Base-by-base conservation (phyloP, 2,329 filamentous ascomycete species). In the Cordyceps cicadae region DNA sequence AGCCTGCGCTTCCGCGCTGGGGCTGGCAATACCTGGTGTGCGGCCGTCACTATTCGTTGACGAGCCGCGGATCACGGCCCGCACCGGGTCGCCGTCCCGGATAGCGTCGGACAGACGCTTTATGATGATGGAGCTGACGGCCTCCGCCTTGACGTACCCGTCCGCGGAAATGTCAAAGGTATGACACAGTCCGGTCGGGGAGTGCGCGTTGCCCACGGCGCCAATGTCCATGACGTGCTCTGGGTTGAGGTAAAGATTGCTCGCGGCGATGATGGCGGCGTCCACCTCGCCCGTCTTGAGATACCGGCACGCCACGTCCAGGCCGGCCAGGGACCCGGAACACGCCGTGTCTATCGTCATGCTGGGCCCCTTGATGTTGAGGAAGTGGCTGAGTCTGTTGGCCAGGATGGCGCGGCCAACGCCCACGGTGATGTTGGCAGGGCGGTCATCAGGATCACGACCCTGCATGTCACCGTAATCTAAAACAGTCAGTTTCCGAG, bases 331-430 rank as follows among this genome's bases (percentile, higher is more conserved):
- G 34, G 74, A 75, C 17, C 74, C 74, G 3, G 78, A 81, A 66
- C 80, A 83, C 14, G 77, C 81, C 0, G 80, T 82, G 54, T 82
- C 79, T n/a, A 82, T 69, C 0, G 77, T 80, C 63, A 80, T 70
- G 62, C 76, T 79, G 3, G 79, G 76, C 0, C 79, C 79, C 4
- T 70, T 69, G 39, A 81, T 70, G 59, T 81, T 74, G 63, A 78
- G 78, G 54, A 73, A 75, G 64, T 80, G 77, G 0, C 77, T 79
- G 14, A 81, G 69, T 3, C 78, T 71, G 63, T 81, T 81, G 14
- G 75, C 70, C 59, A 79, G 64, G 53, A 79, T 75, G 1, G 72
- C 75, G 6, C 79, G 65, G 1, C 79, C 80, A 46, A 82, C 80
- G 5, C 79, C 80, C 0, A 79, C 73, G 5, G 54, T 75, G 72